These are phyloP conservation scores for Suhomyces emberorum DNA, from an alignment of 805 yeast genomes.

Conservation along the genomic window DNA sequence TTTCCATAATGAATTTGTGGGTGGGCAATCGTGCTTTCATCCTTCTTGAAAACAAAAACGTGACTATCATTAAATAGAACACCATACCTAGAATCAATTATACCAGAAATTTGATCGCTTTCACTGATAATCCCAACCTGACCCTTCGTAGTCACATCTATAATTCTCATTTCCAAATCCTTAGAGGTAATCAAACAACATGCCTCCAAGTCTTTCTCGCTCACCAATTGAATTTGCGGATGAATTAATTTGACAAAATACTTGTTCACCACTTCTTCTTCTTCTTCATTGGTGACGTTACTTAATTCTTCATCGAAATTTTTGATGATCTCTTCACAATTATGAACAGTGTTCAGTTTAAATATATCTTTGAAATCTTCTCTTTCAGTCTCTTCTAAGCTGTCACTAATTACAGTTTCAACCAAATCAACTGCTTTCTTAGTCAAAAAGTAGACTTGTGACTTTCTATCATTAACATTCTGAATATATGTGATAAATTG, in stretches of 20 bases:
- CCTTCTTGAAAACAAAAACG: conserved; percentile 47
- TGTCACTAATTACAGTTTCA: conserved; percentile 34
- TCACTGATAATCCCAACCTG: conserved; percentile 34
- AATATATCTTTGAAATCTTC: conserved; percentile 11
- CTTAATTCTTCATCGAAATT: conserved; percentile 54
- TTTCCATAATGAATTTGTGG: conserved; percentile 13
- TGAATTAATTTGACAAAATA: conserved; percentile 65
- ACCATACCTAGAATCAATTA: conserved; percentile 57
- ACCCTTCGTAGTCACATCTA: conserved; percentile 42
- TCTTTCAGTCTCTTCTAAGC: conserved; percentile 12
- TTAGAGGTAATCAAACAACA: conserved; percentile 53
- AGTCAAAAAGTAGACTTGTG: conserved; percentile 44
- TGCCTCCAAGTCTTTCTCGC: conserved; percentile 43
- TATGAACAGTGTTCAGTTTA: conserved; percentile 14
- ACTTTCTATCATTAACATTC: conserved; percentile 40
- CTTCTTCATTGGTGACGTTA: conserved; percentile 23
- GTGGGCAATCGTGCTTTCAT: conserved; percentile 18
- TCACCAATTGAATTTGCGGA: conserved; percentile 75
- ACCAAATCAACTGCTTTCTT: conserved; percentile 49
- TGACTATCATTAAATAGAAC: conserved; percentile 55
- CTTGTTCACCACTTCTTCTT: conserved; percentile 47
- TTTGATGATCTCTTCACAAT: conserved; percentile 36
- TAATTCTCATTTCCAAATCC: conserved; percentile 55
- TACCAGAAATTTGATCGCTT: conserved; percentile 30
- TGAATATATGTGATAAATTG: conserved; percentile 56